Percentiles rank a stretch among this genome's conserved stretches.
Evolutionary conservation across 768 basidiomycete species (phyloP).

Genomic region (Stropharia rugosoannulata): DNA sequence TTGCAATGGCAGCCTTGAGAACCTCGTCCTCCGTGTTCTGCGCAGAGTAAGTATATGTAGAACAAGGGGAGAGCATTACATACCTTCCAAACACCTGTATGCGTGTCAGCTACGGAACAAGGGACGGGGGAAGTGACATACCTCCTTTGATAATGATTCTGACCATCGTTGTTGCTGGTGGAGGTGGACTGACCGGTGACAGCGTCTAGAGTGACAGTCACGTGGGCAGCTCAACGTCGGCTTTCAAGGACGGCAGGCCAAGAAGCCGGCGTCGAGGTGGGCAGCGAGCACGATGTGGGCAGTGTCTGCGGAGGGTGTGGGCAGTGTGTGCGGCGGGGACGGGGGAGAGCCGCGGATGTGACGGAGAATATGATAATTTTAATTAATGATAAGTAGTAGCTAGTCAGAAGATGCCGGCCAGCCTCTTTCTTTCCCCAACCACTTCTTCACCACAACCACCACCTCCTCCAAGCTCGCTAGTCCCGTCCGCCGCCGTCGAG

Average conservation of each 20-base stretch:
- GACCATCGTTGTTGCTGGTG: conserved; percentile 51
- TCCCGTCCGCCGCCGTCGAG: background rate
- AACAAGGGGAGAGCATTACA: conserved; percentile 8
- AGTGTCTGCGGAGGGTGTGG: conserved; percentile 12
- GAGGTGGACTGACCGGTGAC: conserved; percentile 3
- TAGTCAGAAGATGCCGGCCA: conserved; percentile 3
- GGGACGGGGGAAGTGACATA: conserved; percentile 25
- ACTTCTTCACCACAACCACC: background rate
- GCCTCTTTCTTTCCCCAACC: conserved; percentile 9
- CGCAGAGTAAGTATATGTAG: conserved; percentile 11
- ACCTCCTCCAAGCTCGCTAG: background rate
- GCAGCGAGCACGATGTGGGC: conserved; percentile 8
- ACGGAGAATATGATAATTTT: conserved; percentile 17
- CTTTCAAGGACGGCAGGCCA: conserved; percentile 6
- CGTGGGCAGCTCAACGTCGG: conserved; percentile 5
- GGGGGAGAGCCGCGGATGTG: conserved; percentile 15
- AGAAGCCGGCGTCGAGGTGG: conserved; percentile 1
- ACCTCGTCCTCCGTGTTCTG: conserved; percentile 98
- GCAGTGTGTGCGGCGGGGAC: background rate
- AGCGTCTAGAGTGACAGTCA: conserved; percentile 1
- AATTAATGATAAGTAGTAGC: conserved; percentile 18
- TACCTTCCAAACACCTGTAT: conserved; percentile 83
- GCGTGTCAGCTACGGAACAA: conserved; percentile 7
- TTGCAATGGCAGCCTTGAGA: conserved; percentile 96
- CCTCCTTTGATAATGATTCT: conserved; percentile 93